phyloP scores from a whole-genome alignment of 2,329 filamentous ascomycete genomes.

The Tolypocladium tropicale region DNA sequence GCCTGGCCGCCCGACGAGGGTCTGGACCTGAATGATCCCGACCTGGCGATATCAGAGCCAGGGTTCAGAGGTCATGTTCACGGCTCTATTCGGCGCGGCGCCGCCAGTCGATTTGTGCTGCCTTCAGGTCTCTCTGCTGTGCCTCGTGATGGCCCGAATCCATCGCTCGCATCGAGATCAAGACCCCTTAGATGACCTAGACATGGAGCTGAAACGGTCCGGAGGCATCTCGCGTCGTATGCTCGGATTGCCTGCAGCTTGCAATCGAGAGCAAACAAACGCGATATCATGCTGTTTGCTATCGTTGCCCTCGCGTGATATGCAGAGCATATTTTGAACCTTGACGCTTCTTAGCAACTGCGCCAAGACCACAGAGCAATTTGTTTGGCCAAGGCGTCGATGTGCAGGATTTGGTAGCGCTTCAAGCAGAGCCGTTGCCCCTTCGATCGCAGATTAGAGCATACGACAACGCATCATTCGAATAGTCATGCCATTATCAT shows the following conservation, averaged over 20 bases:
- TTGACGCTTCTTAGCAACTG: no score
- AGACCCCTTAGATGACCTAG: neutral
- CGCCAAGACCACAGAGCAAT: neutral
- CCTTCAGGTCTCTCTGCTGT: no score
- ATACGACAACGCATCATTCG: no score
- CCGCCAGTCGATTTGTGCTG: neutral
- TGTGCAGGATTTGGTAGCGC: no score
- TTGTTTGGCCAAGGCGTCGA: no score
- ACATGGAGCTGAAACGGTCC: neutral
- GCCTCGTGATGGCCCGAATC: no score
- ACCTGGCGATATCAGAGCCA: neutral
- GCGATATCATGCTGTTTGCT: neutral
- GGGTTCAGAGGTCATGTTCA: neutral
- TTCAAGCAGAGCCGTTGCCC: no score
- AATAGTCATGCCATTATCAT: neutral
- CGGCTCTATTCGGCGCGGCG: neutral
- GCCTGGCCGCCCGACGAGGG: neutral
- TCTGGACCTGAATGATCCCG: no score
- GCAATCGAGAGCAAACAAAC: neutral
- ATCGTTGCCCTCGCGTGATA: no score
- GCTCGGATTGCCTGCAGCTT: neutral
- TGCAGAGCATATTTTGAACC: no score
- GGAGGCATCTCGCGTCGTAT: neutral
- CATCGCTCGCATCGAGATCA: neutral
- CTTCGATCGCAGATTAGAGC: no score